phyloP scores from a whole-genome alignment of 306 rosid species.

The Cotoneaster glaucophyllus region DNA sequence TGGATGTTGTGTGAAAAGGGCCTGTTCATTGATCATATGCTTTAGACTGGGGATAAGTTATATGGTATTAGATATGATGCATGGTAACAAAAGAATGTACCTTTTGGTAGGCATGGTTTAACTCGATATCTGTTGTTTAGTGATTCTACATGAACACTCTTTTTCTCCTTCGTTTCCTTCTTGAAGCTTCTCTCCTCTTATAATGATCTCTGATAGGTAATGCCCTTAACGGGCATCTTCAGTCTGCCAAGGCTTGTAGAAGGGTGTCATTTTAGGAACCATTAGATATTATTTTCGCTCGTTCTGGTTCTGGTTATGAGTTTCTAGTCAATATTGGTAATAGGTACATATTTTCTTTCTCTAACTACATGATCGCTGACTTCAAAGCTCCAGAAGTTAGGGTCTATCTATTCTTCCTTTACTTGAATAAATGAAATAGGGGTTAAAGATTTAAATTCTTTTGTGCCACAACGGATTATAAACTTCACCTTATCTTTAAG shows the following conservation, averaged over 20 bases:
- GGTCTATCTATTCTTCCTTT: not conserved
- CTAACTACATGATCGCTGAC: not conserved
- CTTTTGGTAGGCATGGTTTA: not conserved
- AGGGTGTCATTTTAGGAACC: not conserved
- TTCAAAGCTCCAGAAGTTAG: not conserved
- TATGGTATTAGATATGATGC: not conserved
- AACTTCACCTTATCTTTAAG: not conserved
- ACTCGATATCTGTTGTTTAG: not conserved
- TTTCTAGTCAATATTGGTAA: not conserved
- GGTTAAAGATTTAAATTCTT: not conserved
- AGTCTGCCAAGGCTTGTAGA: not conserved
- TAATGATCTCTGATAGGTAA: not conserved
- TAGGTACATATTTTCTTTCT: not conserved
- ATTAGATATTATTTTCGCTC: not conserved
- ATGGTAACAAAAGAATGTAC: not conserved
- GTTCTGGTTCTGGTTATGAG: not conserved
- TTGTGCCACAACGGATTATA: not conserved
- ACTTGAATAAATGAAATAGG: not conserved
- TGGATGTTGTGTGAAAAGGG: not conserved
- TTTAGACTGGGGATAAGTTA: not conserved
- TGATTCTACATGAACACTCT: not conserved
- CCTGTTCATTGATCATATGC: conserved; percentile 1
- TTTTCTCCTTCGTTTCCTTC: not conserved
- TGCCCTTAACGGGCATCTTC: not conserved
- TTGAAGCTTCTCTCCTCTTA: not conserved